Evolutionary conservation across 129 eudicot genomes (phyloP).

Genomic region (Pittosporum tobira): DNA sequence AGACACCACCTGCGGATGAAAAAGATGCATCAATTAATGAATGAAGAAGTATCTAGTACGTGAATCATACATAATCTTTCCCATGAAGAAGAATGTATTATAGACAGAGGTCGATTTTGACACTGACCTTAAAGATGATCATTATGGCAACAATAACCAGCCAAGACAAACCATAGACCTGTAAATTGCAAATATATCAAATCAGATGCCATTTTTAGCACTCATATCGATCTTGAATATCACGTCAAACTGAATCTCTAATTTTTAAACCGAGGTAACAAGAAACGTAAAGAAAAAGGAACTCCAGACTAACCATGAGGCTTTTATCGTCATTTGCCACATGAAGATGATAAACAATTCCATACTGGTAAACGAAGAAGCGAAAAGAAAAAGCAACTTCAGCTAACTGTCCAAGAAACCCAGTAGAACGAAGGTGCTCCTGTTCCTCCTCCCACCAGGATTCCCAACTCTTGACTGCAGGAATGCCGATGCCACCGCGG

Average conservation of each 20-base stretch:
- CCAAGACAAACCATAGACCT: conserved; percentile 72
- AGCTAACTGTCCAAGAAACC: conserved; percentile 14
- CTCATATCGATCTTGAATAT: too few relatives aligned
- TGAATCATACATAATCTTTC: neutral
- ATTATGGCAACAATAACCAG: conserved; percentile 35
- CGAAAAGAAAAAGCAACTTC: conserved; percentile 15
- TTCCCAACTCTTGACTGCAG: conserved; percentile 68
- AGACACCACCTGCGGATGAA: conserved; percentile 44
- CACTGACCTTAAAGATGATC: conserved; percentile 72
- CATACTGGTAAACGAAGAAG: conserved; percentile 63
- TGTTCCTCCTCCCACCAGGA: conserved; percentile 99
- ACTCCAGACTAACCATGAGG: conserved; percentile 58
- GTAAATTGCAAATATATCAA: conserved; percentile 25
- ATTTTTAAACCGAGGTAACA: conserved; percentile 7
- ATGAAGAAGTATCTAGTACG: neutral
- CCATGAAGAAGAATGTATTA: neutral
- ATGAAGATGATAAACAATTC: conserved; percentile 21
- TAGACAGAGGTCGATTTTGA: neutral
- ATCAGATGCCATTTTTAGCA: neutral
- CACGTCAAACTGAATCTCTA: too few relatives aligned
- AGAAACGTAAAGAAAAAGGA: neutral
- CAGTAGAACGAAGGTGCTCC: conserved; percentile 70
- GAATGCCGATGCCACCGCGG: conserved; percentile 22
- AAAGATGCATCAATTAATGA: neutral
- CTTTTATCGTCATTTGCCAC: conserved; percentile 38